Base-by-base conservation (phyloP, 352 stramenopile genomes). In the Globisporangium cederbergense region DNA sequence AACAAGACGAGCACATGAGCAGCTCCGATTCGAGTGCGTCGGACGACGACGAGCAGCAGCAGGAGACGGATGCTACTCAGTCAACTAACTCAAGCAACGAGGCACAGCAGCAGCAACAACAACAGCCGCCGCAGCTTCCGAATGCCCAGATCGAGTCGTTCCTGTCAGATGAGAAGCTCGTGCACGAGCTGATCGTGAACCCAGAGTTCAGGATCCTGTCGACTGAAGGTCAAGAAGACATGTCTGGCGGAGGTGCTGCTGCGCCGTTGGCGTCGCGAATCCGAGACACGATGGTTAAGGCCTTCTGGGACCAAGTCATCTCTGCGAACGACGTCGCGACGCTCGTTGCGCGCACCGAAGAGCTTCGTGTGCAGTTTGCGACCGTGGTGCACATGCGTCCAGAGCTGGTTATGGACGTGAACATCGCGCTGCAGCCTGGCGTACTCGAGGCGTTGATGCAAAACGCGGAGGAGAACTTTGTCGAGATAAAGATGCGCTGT, bases 131-230 rank as follows among this genome's bases (percentile, higher is more conserved):
- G 6, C 7, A 40, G 11, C 6, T 50, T 5, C 77, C 71, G 8
- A 54, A 67, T 34, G 60, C 60, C 1, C 74, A 86, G 30, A 72
- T 85, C 20, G 62, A 74, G 49, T 59, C 74, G 28, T 70, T 93
- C 11, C 61, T 93, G n/a, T 70, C 70, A 0, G 82, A 93, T 46
- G 70, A 81, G 36, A 75, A 76, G 43, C 60, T 93, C 0, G 79
- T 90, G 11, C 84, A 93, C 36, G 82, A 93, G 28, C 58, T 93
- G 30, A 90, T 91, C 64, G 46, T 91, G 58, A 89, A 93, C 62
- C 84, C 84, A 0, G 60, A 73, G 25, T 90, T 88, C 46, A 72
- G 81, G 28, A 62, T 91, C 1, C 63, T 68, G 22, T 60, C 10
- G 8, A 28, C 36, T 28, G 25, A 36, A 10, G 50, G 32, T 4